Conservation (phyloP, 2,329 filamentous ascomycete species). For the Cordyceps cateniannulata region DNA sequence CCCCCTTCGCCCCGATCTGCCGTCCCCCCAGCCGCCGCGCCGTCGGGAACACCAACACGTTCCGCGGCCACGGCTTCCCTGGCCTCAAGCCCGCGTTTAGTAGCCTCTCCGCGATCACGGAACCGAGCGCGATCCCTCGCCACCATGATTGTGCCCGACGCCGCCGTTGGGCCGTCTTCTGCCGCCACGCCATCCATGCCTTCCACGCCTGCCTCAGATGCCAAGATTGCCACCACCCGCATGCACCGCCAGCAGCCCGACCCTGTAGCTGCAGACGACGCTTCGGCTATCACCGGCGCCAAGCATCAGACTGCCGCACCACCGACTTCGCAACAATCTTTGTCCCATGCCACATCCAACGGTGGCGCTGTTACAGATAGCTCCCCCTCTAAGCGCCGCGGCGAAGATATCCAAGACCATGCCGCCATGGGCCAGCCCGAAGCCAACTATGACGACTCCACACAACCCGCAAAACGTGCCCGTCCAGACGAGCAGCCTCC, state of each 20-base stretch:
- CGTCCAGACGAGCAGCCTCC: slow-evolving; percentile 43
- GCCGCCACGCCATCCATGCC: background rate
- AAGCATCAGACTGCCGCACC: background rate
- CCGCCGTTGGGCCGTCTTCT: background rate
- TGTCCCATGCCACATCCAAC: background rate
- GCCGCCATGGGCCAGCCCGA: background rate
- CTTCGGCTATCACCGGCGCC: background rate
- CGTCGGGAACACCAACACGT: background rate
- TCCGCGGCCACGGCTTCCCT: background rate
- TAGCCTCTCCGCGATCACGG: background rate
- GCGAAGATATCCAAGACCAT: background rate
- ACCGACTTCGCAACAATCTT: background rate
- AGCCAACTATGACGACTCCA: slow-evolving; percentile 14
- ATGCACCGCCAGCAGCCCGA: background rate
- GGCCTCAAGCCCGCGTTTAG: background rate
- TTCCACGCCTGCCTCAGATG: background rate
- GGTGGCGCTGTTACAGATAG: background rate
- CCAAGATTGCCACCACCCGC: background rate
- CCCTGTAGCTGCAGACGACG: background rate
- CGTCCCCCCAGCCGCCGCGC: background rate
- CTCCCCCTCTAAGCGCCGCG: slow-evolving; percentile 8
- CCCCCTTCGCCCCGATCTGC: slow-evolving; percentile 4
- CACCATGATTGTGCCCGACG: background rate
- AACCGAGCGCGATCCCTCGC: background rate
- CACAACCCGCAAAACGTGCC: slow-evolving; percentile 43